phyloP scores from a whole-genome alignment of 345 rosid genomes.

The Populus euphratica region DNA sequence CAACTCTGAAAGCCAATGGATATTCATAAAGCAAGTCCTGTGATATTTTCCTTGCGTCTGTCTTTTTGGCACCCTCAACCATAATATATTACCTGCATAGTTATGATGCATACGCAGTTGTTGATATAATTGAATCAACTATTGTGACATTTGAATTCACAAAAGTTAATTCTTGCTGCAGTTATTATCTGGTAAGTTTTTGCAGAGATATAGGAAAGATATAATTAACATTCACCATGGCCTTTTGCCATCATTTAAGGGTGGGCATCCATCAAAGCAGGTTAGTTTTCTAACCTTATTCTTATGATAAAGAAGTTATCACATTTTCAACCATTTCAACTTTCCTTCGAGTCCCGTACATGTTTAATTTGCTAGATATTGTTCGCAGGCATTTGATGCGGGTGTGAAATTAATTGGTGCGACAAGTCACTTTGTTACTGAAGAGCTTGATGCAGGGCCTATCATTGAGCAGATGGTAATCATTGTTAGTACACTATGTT shows the following conservation, averaged over 20 bases:
- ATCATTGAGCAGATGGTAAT: slow-evolving; percentile 94
- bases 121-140: slow-evolving; percentile 9
- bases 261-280: slow-evolving; percentile 83
- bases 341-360: slow-evolving; percentile 12
- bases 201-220: slow-evolving; percentile 77
- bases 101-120: neutral
- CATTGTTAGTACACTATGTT: neutral
- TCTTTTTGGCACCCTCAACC: neutral
- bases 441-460: slow-evolving; percentile 94
- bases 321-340: neutral
- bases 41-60: neutral
- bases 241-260: slow-evolving; percentile 93
- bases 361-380: slow-evolving; percentile 36
- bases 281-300: slow-evolving; percentile 33
- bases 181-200: slow-evolving; percentile 68
- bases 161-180: slow-evolving; percentile 28
- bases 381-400: slow-evolving; percentile 87
- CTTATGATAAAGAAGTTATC: slow-evolving; percentile 8
- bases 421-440: slow-evolving; percentile 88
- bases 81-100: neutral
- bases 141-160: neutral
- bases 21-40: neutral
- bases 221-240: slow-evolving; percentile 97
- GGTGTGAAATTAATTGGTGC: slow-evolving; percentile 98
- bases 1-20: neutral